Evolutionary conservation across 148 eudicot species (phyloP).

Genomic region (Spergularia bocconei): DNA sequence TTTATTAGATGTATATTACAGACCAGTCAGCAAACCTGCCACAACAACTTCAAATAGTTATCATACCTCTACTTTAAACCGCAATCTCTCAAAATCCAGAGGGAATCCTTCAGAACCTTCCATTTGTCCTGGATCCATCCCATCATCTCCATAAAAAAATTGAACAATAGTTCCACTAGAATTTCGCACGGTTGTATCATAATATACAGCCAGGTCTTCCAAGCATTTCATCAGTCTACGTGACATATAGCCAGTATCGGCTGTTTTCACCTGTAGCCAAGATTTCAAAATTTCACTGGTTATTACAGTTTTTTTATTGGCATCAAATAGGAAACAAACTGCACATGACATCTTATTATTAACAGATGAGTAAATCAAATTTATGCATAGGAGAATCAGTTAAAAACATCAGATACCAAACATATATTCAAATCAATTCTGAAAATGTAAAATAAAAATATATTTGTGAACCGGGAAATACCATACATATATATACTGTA

Average conservation of each 20-base stretch:
- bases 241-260: slow-evolving; percentile 99
- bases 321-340: neutral
- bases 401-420: too few relatives aligned
- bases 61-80: slow-evolving; percentile 69
- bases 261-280: slow-evolving; percentile 85
- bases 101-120: slow-evolving; percentile 87
- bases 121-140: slow-evolving; percentile 98
- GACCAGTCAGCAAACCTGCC: neutral
- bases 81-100: slow-evolving; percentile 74
- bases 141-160: slow-evolving; percentile 86
- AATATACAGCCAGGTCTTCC: slow-evolving; percentile 79
- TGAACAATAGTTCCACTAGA: slow-evolving; percentile 83
- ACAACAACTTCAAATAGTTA: neutral
- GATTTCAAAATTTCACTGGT: neutral
- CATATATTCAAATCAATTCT: too few relatives aligned
- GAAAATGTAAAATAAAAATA: too few relatives aligned
- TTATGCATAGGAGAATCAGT: neutral
- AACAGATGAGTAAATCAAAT: neutral
- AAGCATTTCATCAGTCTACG: slow-evolving; percentile 91
- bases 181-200: slow-evolving; percentile 88
- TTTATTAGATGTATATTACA: neutral
- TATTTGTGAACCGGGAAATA: too few relatives aligned
- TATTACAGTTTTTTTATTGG: neutral
- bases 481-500: too few relatives aligned
- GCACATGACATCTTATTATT: neutral